These are phyloP conservation scores for Spinellus fusiger DNA, from an alignment of 192 early-diverging fungal genomes.

Conservation along the genomic window DNA sequence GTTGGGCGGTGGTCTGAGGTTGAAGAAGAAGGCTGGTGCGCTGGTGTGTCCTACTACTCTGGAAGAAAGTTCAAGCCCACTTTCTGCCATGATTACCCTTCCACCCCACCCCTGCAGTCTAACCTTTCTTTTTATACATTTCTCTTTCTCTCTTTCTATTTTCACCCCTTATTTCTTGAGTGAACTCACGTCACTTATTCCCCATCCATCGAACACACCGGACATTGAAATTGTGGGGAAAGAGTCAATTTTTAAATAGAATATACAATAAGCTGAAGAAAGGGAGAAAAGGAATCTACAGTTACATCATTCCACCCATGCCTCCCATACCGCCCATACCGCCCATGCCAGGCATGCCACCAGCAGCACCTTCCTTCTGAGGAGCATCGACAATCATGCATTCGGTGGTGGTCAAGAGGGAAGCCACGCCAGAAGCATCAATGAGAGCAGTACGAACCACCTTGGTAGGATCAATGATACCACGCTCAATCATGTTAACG, in stretches of 20 bases:
- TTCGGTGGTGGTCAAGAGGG: conserved; percentile 95
- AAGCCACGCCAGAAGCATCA: conserved; percentile 96
- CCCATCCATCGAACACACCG: too few relatives aligned
- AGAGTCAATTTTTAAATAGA: background rate
- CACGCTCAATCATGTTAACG: conserved; percentile 93
- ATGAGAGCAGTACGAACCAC: conserved; percentile 97
- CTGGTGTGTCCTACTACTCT: too few relatives aligned
- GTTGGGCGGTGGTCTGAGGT: background rate
- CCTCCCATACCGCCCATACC: conserved; percentile 49
- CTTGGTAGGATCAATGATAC: conserved; percentile 98
- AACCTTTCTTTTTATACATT: background rate
- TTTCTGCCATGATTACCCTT: too few relatives aligned
- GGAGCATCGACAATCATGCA: conserved; percentile 97
- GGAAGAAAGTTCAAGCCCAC: too few relatives aligned
- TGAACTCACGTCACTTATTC: too few relatives aligned
- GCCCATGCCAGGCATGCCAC: conserved; percentile 62
- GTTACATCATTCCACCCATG: conserved; percentile 19
- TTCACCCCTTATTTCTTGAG: too few relatives aligned
- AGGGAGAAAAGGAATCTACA: background rate
- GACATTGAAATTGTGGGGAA: background rate
- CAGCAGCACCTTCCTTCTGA: conserved; percentile 45
- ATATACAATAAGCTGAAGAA: background rate
- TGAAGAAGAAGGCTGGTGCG: background rate
- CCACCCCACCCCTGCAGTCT: too few relatives aligned
- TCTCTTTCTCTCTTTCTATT: too few relatives aligned